Percentiles rank a stretch among this genome's conserved stretches.
These are phyloP conservation scores for Peribolospora baueri DNA, from an alignment of 768 basidiomycete species.

Conservation along the genomic window DNA sequence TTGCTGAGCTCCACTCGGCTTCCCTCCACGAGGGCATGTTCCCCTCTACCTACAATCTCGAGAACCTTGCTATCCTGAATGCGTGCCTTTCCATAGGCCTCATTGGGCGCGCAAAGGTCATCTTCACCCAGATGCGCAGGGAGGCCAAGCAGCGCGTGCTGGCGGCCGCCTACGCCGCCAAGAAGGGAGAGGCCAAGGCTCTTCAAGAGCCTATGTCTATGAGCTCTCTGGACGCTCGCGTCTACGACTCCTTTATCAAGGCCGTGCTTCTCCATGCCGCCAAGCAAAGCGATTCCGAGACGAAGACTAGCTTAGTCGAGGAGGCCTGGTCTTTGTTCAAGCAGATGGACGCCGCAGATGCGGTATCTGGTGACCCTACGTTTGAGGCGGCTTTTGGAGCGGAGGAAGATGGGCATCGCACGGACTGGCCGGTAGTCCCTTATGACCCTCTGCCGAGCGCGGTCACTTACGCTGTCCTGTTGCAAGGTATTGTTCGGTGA, in stretches of 20 bases:
- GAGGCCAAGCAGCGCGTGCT: neutral
- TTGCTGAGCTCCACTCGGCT: neutral
- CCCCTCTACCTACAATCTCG: conserved; percentile 39
- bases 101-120: conserved; percentile 44
- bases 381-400: conserved; percentile 34
- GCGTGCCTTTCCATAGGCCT: conserved; percentile 62
- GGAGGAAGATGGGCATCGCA: conserved; percentile 31
- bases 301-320: neutral
- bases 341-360: conserved; percentile 27
- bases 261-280: conserved; percentile 10
- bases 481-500: conserved; percentile 34
- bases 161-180: neutral
- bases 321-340: conserved; percentile 25
- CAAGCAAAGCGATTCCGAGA: conserved; percentile 4
- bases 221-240: neutral
- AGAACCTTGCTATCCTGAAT: conserved; percentile 52
- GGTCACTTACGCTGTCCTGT: conserved; percentile 43
- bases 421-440: too few species aligned
- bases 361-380: conserved; percentile 24
- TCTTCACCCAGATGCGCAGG: conserved; percentile 40
- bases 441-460: conserved; percentile 7
- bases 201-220: neutral
- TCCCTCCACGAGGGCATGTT: conserved; percentile 18
- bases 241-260: conserved; percentile 13
- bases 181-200: neutral